phyloP scores from a whole-genome alignment of 495 filamentous ascomycete species.

The Penicillium paradoxum region DNA sequence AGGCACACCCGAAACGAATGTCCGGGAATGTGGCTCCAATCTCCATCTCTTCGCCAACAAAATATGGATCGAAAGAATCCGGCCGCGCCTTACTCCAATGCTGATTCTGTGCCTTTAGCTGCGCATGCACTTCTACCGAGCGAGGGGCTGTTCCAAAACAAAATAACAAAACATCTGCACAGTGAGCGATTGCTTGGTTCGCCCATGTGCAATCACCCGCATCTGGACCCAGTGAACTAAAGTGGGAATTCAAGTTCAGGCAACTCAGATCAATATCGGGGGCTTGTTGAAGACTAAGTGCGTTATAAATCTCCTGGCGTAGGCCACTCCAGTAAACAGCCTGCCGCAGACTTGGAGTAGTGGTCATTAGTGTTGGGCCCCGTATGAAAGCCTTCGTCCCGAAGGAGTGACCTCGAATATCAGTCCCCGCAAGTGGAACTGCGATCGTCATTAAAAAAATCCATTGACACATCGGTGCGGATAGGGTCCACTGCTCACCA shows the following conservation, averaged over 20 bases:
- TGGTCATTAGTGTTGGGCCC: conserved; percentile 17
- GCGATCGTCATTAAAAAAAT: conserved; percentile 3
- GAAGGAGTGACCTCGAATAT: conserved; percentile 25
- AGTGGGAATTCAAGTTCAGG: conserved; percentile 22
- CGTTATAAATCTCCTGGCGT: conserved; percentile 26
- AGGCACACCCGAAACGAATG: conserved; percentile 22
- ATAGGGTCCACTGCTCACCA: conserved; percentile 28
- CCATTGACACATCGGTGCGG: not conserved
- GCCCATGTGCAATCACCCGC: conserved; percentile 23
- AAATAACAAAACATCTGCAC: conserved; percentile 23
- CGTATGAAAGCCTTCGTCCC: conserved; percentile 25
- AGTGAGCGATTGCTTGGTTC: conserved; percentile 25
- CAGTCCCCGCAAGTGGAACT: conserved; percentile 26
- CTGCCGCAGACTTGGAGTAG: conserved; percentile 21
- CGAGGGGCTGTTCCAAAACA: conserved; percentile 16
- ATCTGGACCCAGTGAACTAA: conserved; percentile 14
- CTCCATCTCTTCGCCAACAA: conserved; percentile 17
- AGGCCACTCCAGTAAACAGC: conserved; percentile 26
- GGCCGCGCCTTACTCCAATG: conserved; percentile 20
- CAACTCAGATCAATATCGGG: conserved; percentile 24
- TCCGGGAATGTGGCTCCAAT: conserved; percentile 18
- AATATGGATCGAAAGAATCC: conserved; percentile 23
- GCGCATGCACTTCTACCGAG: conserved; percentile 17
- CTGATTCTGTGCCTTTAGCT: conserved; percentile 14
- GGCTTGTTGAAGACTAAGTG: conserved; percentile 22